phyloP scores from a whole-genome alignment of 1,284 basidiomycete genomes.

The Cystobasidiaceae sp. region DNA sequence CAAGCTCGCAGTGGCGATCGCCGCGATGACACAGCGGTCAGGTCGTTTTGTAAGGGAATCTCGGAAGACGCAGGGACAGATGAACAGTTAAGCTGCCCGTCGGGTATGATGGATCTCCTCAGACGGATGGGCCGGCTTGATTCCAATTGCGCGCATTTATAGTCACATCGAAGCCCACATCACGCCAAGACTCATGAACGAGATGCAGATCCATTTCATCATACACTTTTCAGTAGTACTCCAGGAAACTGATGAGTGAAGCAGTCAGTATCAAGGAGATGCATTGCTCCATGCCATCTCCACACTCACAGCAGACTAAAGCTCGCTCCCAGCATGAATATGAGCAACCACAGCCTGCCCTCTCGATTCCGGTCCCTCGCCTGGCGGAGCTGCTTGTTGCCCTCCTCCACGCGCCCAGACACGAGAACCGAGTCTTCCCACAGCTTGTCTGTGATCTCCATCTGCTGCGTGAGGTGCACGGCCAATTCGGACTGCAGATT shows the following conservation, averaged over 20 bases:
- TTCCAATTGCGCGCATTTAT: too few species aligned
- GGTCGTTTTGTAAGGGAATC: too few species aligned
- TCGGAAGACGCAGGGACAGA: too few species aligned
- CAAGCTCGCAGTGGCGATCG: too few species aligned
- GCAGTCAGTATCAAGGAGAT: neutral
- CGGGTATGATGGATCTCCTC: too few species aligned
- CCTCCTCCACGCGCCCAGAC: conserved; percentile 73
- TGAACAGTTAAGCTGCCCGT: too few species aligned
- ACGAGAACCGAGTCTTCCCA: conserved; percentile 83
- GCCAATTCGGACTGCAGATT: conserved; percentile 82
- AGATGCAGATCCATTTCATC: too few species aligned
- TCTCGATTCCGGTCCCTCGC: conserved; percentile 74
- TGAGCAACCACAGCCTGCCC: conserved; percentile 70
- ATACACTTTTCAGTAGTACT: conserved; percentile 29
- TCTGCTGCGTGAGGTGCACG: conserved; percentile 74
- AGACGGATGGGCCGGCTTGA: too few species aligned
- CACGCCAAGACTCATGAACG: too few species aligned
- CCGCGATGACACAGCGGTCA: too few species aligned
- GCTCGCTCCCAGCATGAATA: conserved; percentile 81
- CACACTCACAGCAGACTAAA: conserved; percentile 67
- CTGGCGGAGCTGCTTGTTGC: conserved; percentile 76
- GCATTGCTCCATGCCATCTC: neutral
- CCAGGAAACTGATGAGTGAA: conserved; percentile 12
- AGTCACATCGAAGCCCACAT: too few species aligned
- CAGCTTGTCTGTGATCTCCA: conserved; percentile 80